Base-by-base conservation (phyloP, 805 yeast genomes). In the Metschnikowia kunwiensis region DNA sequence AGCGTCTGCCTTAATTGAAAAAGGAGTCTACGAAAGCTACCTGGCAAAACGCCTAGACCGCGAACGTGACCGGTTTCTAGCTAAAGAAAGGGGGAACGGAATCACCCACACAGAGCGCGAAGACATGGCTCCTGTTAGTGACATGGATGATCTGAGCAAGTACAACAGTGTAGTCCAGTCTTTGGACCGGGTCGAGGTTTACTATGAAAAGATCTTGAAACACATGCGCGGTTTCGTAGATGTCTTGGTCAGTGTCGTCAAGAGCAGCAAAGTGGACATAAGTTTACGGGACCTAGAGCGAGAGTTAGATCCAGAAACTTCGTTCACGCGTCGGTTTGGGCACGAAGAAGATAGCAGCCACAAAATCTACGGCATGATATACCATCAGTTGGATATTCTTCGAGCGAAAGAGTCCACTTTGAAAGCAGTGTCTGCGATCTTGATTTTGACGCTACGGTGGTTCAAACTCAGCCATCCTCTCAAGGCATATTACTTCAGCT, bases 381-480 rank as follows among this genome's bases (percentile, higher is more conserved):
- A 55, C 42, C 73, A 64, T 37, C 70, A 72, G 43, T 60, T 78
- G 14, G 88, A 82, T 46, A 63, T 78, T 2, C 43, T 68, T 5
- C 70, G 82, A 43, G 64, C 75, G n/a, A 82, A 80, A 45, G 91
- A 84, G 48, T 60, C 77, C 3, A 64, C 80, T 1, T 51, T 82
- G 34, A 82, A 80, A 46, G 74, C 81, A 4, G 63, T 81, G 2
- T 65, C 82, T 0, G 74, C 75, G 1, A 70, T 78, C 1, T 37
- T 86, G 1, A 48, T 63, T 8, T 49, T 76, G 14, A 53, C 93
- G 14, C 54, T 82, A 22, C 74, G 73, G 49, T 89, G 97, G 96
- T 82, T 86, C 55, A 85, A 84, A 53, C 57, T 72, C 7, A 82
- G 78, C 29, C 96, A 93, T 55, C 64, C 87, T 2, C 57, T 89